phyloP scores from a whole-genome alignment of 768 basidiomycete genomes.

The Pleurotus ostreatus region DNA sequence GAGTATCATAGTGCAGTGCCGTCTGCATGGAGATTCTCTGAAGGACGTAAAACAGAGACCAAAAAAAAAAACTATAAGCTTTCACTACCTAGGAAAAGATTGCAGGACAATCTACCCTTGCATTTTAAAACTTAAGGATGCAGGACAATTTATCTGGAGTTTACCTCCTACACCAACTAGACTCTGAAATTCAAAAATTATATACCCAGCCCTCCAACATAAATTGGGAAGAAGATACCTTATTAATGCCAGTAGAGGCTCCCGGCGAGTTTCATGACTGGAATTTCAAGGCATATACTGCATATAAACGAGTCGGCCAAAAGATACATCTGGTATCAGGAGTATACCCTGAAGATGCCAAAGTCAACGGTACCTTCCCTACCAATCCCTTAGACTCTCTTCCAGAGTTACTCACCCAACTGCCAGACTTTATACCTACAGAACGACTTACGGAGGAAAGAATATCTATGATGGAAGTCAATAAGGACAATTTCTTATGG shows the following conservation, averaged over 20 bases:
- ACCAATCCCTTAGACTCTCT: conserved; percentile 21
- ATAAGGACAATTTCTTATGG: conserved; percentile 17
- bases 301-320: conserved; percentile 17
- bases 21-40: no score
- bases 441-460: conserved; percentile 4
- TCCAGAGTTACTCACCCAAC: conserved; percentile 13
- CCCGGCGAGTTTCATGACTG: not conserved
- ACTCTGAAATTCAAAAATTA: no score
- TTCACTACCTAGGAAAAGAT: no score
- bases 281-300: conserved; percentile 2
- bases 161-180: no score
- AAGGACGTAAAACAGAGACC: no score
- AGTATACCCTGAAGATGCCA: conserved; percentile 10
- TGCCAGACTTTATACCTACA: conserved; percentile 18
- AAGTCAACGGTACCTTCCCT: conserved; percentile 11
- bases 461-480: conserved; percentile 6
- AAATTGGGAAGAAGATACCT: not conserved
- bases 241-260: not conserved
- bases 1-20: no score
- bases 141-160: no score
- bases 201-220: not conserved
- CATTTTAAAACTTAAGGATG: no score
- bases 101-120: no score
- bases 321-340: conserved; percentile 21
- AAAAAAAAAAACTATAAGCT: no score